Evolutionary conservation across 441 rosid species (phyloP).

Genomic region (Aleurites moluccanus): DNA sequence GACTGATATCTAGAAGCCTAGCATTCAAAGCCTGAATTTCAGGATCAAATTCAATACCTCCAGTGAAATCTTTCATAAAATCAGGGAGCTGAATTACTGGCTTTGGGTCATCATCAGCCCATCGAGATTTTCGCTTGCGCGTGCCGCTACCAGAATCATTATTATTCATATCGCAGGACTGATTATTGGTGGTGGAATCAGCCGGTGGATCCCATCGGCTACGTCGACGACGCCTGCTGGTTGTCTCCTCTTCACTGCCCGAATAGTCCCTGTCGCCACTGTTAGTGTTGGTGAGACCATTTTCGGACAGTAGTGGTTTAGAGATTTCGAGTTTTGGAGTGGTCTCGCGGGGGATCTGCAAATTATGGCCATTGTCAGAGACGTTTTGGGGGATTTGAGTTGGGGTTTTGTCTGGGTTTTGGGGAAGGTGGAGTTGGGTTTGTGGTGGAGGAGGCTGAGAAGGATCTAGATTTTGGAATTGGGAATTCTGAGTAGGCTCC

Average conservation of each 20-base stretch:
- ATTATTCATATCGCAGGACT: constrained; percentile 23
- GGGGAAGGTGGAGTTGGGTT: constrained; percentile 27
- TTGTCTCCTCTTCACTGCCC: constrained; percentile 89
- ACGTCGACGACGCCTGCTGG: constrained; percentile 68
- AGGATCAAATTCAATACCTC: constrained; percentile 92
- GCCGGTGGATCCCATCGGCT: constrained; percentile 88
- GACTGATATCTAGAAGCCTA: constrained; percentile 74
- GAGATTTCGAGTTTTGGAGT: constrained; percentile 26
- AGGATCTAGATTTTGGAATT: constrained; percentile 18
- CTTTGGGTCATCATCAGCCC: constrained; percentile 94
- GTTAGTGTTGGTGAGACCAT: constrained; percentile 54
- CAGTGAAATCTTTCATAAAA: constrained; percentile 86
- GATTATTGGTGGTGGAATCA: constrained; percentile 35
- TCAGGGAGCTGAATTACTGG: constrained; percentile 83
- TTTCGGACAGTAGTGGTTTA: constrained; percentile 54
- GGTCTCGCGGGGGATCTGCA: not conserved
- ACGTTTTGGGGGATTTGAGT: constrained; percentile 10
- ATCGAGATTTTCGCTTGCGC: constrained; percentile 80
- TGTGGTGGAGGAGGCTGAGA: constrained; percentile 20
- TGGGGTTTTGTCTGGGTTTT: constrained; percentile 20
- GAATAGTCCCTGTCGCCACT: constrained; percentile 76
- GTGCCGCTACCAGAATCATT: constrained; percentile 53
- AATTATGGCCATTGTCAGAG: constrained; percentile 26
- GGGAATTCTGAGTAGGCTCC: not conserved
- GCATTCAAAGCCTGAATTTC: constrained; percentile 87